Evolutionary conservation across 2,329 filamentous ascomycete species (phyloP).

Genomic region (Curvularia lunata): DNA sequence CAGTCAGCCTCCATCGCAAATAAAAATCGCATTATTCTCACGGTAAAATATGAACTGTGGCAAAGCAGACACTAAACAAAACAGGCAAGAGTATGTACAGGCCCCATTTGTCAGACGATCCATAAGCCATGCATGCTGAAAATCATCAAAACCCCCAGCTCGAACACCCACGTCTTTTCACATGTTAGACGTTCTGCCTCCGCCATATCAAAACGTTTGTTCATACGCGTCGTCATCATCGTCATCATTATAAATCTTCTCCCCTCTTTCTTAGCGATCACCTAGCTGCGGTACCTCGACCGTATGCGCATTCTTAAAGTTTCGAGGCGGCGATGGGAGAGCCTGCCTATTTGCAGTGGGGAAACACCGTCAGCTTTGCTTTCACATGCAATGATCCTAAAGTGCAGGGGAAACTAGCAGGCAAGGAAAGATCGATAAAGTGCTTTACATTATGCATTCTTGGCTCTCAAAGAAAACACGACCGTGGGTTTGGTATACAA

Average conservation of each 20-base stretch:
- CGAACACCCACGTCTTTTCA: neutral
- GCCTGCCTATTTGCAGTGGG: conserved; percentile 12
- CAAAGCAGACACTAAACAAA: neutral
- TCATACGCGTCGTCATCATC: neutral
- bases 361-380: conserved; percentile 16
- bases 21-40: neutral
- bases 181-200: neutral
- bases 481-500: conserved; percentile 20
- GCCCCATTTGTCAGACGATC: neutral
- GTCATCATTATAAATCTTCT: neutral
- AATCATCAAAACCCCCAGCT: neutral
- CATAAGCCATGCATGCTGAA: neutral
- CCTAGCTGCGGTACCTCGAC: conserved; percentile 14
- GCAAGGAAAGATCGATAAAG: neutral
- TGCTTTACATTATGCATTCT: conserved; percentile 8
- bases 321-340: conserved; percentile 24
- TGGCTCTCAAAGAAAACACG: no score
- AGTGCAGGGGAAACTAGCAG: neutral
- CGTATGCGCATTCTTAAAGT: conserved; percentile 12
- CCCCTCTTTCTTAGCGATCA: neutral
- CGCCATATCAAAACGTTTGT: neutral
- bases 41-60: neutral
- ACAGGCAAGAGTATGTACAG: neutral
- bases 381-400: conserved; percentile 13
- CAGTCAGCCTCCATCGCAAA: neutral